Evolutionary conservation across 2,329 filamentous ascomycete species (phyloP).

Genomic region (Penicillium oxalicum): DNA sequence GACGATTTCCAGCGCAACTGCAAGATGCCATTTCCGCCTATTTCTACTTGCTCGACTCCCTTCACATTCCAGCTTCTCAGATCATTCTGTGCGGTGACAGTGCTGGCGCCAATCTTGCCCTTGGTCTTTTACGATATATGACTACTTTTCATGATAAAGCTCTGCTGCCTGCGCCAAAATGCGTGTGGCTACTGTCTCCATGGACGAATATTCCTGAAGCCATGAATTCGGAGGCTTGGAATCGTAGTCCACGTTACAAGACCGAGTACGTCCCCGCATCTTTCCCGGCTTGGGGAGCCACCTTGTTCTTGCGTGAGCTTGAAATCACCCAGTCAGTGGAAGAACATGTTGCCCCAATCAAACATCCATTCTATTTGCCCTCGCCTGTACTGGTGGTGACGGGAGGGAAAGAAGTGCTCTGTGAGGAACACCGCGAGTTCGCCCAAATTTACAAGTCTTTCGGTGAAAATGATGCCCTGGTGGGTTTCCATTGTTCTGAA

Average conservation of each 20-base stretch:
- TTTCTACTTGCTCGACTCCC: slow-evolving; percentile 14
- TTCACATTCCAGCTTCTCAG: slow-evolving; percentile 15
- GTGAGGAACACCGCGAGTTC: slow-evolving; percentile 7
- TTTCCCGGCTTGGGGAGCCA: not conserved
- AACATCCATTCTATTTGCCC: slow-evolving; percentile 16
- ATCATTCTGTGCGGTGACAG: slow-evolving; percentile 22
- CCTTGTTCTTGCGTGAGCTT: not conserved
- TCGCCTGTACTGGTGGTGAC: slow-evolving; percentile 17
- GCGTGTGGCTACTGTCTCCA: slow-evolving; percentile 14
- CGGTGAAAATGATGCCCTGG: slow-evolving; percentile 3
- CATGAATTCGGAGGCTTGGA: not conserved
- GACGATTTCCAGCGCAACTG: slow-evolving; percentile 21
- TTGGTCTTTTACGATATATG: slow-evolving; percentile 20
- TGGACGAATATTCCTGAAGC: slow-evolving; percentile 6
- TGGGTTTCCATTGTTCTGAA: slow-evolving; percentile 11
- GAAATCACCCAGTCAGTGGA: slow-evolving; percentile 1
- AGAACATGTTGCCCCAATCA: slow-evolving; percentile 11
- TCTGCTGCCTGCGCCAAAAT: slow-evolving; percentile 11
- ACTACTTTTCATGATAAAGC: slow-evolving; percentile 4
- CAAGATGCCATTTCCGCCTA: slow-evolving; percentile 23
- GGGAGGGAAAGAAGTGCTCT: slow-evolving; percentile 4
- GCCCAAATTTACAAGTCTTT: slow-evolving; percentile 3
- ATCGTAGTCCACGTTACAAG: not conserved
- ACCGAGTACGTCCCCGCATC: not conserved
- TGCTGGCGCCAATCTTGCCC: slow-evolving; percentile 18